Evolutionary conservation across 2,329 filamentous ascomycete species (phyloP).

Genomic region (Bipolaris victoriae): DNA sequence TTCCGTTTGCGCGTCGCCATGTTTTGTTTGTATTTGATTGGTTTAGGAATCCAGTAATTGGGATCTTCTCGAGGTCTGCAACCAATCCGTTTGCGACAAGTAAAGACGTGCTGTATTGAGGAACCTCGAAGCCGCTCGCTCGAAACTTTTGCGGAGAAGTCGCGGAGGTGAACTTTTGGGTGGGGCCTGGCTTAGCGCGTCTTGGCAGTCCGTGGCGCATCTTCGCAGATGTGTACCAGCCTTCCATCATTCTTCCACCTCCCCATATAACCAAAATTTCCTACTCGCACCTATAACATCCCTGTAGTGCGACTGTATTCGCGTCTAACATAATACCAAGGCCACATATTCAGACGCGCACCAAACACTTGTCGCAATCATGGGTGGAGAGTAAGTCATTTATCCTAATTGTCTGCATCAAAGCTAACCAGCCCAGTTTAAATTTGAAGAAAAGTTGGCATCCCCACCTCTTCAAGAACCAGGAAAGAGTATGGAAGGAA

Average conservation of each 20-base stretch:
- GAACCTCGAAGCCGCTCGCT: not conserved
- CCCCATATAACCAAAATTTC: not conserved
- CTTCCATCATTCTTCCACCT: constrained; percentile 9
- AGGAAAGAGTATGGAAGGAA: constrained; percentile 86
- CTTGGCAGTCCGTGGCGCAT: constrained; percentile 18
- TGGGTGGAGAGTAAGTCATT: constrained; percentile 73
- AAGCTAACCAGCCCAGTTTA: constrained; percentile 54
- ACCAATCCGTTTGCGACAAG: not conserved
- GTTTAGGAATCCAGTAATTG: no score
- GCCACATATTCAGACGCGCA: not conserved
- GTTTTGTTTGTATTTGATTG: not conserved
- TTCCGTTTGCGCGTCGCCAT: constrained; percentile 76
- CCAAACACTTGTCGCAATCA: constrained; percentile 55
- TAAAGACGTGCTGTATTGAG: not conserved
- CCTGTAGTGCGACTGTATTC: constrained; percentile 46
- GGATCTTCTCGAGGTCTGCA: not conserved
- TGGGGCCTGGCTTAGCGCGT: constrained; percentile 18
- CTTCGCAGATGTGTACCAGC: constrained; percentile 4
- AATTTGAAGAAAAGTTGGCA: constrained; percentile 92
- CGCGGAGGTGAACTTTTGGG: constrained; percentile 33
- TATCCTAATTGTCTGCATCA: no score
- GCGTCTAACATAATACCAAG: not conserved
- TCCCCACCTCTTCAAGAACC: constrained; percentile 87
- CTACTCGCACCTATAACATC: not conserved
- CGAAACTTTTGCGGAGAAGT: constrained; percentile 36